These are phyloP conservation scores for Diaporthe sp. DNA, from an alignment of 2,329 filamentous ascomycete species.

Conservation along the genomic window DNA sequence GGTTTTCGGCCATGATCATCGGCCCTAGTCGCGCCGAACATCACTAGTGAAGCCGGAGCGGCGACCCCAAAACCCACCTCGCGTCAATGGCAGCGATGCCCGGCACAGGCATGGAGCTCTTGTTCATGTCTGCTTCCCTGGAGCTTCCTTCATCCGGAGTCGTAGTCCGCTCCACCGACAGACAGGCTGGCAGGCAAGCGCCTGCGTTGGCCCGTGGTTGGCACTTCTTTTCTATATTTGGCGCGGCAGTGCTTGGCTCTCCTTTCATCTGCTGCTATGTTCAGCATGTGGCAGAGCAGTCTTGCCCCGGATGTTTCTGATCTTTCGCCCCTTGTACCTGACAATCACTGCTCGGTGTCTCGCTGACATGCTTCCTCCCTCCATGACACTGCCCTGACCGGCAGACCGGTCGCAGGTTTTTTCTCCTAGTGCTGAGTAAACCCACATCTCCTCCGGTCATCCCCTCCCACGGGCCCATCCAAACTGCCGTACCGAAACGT, in stretches of 20 bases:
- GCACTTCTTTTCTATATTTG: conserved; percentile 21
- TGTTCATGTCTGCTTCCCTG: too few relatives aligned
- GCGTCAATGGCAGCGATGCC: neutral
- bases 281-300: conserved; percentile 2
- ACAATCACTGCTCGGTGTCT: neutral
- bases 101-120: neutral
- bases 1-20: conserved; percentile 31
- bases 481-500: neutral
- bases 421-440: conserved; percentile 29
- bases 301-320: conserved; percentile 14
- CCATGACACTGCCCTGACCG: neutral
- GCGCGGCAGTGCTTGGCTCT: conserved; percentile 25
- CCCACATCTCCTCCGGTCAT: neutral
- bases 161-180: conserved; percentile 6
- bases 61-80: conserved; percentile 6
- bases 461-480: neutral
- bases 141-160: neutral
- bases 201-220: neutral
- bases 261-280: conserved; percentile 1
- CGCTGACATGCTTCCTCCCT: conserved; percentile 13
- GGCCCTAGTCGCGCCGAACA: conserved; percentile 31
- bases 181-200: neutral
- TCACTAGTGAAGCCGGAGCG: conserved; percentile 25
- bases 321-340: conserved; percentile 17
- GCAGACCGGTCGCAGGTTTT: neutral